Evolutionary conservation across 768 basidiomycete species (phyloP).

Genomic region (Collybiopsis confluens): DNA sequence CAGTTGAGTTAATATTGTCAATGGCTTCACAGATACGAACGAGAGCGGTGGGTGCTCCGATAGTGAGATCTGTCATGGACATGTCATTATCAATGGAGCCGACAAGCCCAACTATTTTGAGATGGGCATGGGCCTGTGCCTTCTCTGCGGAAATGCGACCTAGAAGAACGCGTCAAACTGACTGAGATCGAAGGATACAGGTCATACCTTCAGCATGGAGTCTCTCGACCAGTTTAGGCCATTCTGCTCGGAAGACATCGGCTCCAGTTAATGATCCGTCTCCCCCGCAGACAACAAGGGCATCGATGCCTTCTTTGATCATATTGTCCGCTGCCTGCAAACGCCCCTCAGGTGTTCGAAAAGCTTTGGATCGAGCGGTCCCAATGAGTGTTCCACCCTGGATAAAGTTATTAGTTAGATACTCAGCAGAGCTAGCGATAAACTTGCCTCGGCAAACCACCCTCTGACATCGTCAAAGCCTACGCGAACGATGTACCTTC

Average conservation of each 20-base stretch:
- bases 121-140: constrained; percentile 66
- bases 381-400: constrained; percentile 95
- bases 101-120: constrained; percentile 96
- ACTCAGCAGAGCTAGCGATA: neutral
- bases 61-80: constrained; percentile 96
- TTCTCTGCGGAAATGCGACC: constrained; percentile 66
- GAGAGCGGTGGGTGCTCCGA: constrained; percentile 92
- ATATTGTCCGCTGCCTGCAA: constrained; percentile 86
- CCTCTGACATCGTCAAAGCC: constrained; percentile 98
- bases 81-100: constrained; percentile 99
- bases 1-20: constrained; percentile 97
- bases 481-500: constrained; percentile 88
- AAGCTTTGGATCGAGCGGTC: constrained; percentile 81
- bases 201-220: constrained; percentile 56
- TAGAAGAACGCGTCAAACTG: neutral
- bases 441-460: constrained; percentile 82
- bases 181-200: neutral
- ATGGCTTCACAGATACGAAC: constrained; percentile 97
- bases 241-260: constrained; percentile 89
- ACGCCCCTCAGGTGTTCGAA: constrained; percentile 86
- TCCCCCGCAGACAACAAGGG: constrained; percentile 94
- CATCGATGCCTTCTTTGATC: constrained; percentile 95
- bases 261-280: constrained; percentile 97
- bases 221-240: constrained; percentile 78
- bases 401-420: neutral